Percentiles rank a stretch among this genome's conserved stretches.
Conservation (phyloP, 768 basidiomycete genomes). For the Rhodotorula taiwanensis region DNA sequence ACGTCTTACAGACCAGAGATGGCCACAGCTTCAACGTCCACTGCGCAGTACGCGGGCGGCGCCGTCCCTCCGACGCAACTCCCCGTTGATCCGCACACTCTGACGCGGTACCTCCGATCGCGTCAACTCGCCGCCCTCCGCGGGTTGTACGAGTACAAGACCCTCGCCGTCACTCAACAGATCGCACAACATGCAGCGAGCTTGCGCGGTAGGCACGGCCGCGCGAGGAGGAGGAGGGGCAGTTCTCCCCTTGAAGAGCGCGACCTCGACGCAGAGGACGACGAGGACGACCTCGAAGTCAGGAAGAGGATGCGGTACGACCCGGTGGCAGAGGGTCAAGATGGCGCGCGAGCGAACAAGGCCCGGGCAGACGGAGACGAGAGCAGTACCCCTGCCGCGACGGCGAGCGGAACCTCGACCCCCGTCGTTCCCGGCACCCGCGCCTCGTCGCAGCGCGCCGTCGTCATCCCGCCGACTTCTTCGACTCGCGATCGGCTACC, state of each 20-base stretch:
- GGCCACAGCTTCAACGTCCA: neutral
- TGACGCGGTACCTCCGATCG: constrained; percentile 23
- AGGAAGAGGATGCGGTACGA: constrained; percentile 27
- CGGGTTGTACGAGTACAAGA: constrained; percentile 25
- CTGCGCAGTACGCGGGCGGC: neutral
- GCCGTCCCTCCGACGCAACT: constrained; percentile 8
- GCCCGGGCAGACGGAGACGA: neutral
- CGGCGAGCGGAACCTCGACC: neutral
- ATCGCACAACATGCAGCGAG: constrained; percentile 17
- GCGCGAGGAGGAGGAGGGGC: constrained; percentile 11
- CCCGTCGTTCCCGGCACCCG: too few species aligned
- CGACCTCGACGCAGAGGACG: constrained; percentile 9
- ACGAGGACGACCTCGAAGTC: constrained; percentile 21
- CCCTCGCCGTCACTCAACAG: constrained; percentile 16
- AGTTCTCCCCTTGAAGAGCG: constrained; percentile 17
- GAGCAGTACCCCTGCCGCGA: neutral
- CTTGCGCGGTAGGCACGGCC: constrained; percentile 6
- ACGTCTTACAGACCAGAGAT: neutral
- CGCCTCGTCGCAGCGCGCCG: too few species aligned
- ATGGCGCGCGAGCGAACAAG: neutral
- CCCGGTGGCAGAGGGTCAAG: neutral
- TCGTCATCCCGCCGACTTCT: too few species aligned
- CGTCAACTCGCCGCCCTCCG: constrained; percentile 28
- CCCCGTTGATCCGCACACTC: constrained; percentile 9
- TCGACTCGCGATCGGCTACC: too few species aligned